A percentile compares a stretch with the other conserved stretches of the same genome.
phyloP scores from a whole-genome alignment of 2,329 filamentous ascomycete genomes.

The Coniochaeta prunicola region DNA sequence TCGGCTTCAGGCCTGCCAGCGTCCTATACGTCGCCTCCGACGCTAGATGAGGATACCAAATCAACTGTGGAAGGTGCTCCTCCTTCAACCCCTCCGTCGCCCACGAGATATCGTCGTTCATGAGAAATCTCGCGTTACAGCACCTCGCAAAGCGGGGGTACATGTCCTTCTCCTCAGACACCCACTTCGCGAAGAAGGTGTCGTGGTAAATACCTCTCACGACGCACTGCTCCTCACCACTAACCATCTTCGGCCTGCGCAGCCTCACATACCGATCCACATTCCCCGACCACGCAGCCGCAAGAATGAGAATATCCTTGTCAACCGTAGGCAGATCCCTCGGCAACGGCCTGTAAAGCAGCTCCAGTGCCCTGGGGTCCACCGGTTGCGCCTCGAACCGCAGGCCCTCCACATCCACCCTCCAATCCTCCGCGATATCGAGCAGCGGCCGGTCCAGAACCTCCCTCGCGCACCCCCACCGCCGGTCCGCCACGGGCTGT shows the following conservation, averaged over 20 bases:
- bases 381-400: neutral
- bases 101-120: constrained; percentile 7
- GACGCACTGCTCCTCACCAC: neutral
- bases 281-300: constrained; percentile 27
- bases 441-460: constrained; percentile 9
- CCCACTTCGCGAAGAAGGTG: constrained; percentile 7
- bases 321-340: constrained; percentile 23
- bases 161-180: neutral
- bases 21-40: neutral
- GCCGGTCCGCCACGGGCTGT: neutral
- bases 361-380: constrained; percentile 4
- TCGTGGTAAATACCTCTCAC: constrained; percentile 8
- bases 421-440: constrained; percentile 21
- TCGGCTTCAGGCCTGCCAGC: constrained; percentile 2
- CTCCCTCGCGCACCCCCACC: neutral
- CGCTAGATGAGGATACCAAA: constrained; percentile 8
- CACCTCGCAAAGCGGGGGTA: neutral
- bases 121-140: constrained; percentile 5
- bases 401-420: constrained; percentile 9
- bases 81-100: neutral
- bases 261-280: constrained; percentile 29
- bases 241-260: constrained; percentile 11
- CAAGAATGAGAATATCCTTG: constrained; percentile 27
- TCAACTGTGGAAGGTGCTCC: constrained; percentile 3
- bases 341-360: constrained; percentile 24